phyloP scores from a whole-genome alignment of 2,329 filamentous ascomycete species.

The Colletotrichum sansevieriae region DNA sequence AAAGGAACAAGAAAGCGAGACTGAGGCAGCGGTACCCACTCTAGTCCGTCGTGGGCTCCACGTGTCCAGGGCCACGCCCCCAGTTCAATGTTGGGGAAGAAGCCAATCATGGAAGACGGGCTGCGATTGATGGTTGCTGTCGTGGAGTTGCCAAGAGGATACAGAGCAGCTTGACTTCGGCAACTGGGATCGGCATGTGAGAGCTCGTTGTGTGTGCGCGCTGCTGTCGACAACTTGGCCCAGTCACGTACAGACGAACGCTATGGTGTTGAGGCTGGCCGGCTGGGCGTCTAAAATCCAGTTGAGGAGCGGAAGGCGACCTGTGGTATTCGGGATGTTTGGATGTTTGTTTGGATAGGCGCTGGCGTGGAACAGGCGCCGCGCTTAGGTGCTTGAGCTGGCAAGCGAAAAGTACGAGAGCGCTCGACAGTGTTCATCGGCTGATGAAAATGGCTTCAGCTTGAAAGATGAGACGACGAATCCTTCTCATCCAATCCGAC shows the following conservation, averaged over 20 bases:
- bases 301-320: no score
- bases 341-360: no score
- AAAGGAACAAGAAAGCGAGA: neutral
- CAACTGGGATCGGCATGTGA: constrained; percentile 38
- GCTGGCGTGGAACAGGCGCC: constrained; percentile 3
- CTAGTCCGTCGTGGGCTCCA: constrained; percentile 12
- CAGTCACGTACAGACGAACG: neutral
- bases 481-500: no score
- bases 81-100: neutral
- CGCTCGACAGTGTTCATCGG: neutral
- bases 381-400: neutral
- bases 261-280: constrained; percentile 5
- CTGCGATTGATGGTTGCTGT: constrained; percentile 19
- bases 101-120: constrained; percentile 21
- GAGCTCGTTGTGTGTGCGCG: neutral
- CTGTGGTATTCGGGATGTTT: no score
- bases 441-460: neutral
- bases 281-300: neutral
- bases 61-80: constrained; percentile 19
- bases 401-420: neutral
- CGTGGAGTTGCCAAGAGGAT: constrained; percentile 22
- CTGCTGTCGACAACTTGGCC: neutral
- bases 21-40: constrained; percentile 9
- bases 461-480: no score
- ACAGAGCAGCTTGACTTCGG: constrained; percentile 30